Conservation (phyloP, 2,329 filamentous ascomycete genomes). For the Ceratocystis colombiana region DNA sequence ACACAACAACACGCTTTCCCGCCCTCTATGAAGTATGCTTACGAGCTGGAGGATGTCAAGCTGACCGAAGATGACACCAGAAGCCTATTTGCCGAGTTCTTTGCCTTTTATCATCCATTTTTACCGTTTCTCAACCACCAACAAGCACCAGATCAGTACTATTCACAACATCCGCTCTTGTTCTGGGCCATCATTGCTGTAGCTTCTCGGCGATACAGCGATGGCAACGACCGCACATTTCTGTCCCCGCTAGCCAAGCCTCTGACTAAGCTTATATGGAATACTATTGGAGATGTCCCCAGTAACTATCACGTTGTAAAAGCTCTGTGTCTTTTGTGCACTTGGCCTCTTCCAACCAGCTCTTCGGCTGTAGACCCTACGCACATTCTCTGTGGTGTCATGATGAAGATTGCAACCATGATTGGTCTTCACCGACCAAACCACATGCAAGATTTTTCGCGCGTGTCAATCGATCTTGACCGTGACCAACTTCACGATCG, state of each 20-base stretch:
- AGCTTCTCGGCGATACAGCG: constrained; percentile 57
- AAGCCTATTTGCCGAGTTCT: constrained; percentile 64
- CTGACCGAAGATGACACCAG: constrained; percentile 53
- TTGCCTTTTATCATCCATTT: constrained; percentile 65
- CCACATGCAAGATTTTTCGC: constrained; percentile 72
- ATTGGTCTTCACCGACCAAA: constrained; percentile 73
- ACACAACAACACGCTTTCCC: constrained; percentile 36
- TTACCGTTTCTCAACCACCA: constrained; percentile 61
- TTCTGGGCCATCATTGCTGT: constrained; percentile 79
- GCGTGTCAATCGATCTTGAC: constrained; percentile 62
- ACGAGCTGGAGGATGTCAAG: constrained; percentile 54
- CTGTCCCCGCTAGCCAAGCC: constrained; percentile 58
- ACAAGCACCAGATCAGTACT: constrained; percentile 61
- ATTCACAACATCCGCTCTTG: constrained; percentile 65
- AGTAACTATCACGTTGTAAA: constrained; percentile 74
- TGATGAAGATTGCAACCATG: constrained; percentile 80
- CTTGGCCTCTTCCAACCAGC: constrained; percentile 74
- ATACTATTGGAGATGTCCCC: constrained; percentile 64
- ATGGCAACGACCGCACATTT: constrained; percentile 49
- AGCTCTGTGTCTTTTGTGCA: constrained; percentile 67
- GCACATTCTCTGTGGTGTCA: constrained; percentile 69
- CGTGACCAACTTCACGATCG: constrained; percentile 71
- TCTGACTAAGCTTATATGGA: constrained; percentile 63
- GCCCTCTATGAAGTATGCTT: constrained; percentile 39
- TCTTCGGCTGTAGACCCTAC: constrained; percentile 71